Conservation (phyloP, 192 early-diverging fungal genomes). For the Coemansia asiatica region DNA sequence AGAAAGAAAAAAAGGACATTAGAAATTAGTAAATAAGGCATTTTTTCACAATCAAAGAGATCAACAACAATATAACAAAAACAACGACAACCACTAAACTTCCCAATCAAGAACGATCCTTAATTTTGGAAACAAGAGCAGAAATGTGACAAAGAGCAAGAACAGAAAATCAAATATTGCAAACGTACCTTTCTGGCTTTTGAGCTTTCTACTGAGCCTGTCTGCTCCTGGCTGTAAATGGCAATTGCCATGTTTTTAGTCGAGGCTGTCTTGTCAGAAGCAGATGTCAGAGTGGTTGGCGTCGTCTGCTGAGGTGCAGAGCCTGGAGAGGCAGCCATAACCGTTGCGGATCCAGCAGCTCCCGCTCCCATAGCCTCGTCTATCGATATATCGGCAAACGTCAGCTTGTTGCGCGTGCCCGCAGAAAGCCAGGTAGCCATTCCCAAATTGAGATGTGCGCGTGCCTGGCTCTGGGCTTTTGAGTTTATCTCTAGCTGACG, state of each 20-base stretch:
- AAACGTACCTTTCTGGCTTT: slow-evolving; percentile 9
- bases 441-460: slow-evolving; percentile 31
- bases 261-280: not conserved
- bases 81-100: not conserved
- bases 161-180: not conserved
- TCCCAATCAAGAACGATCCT: slow-evolving; percentile 1
- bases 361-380: slow-evolving; percentile 18
- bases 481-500: slow-evolving; percentile 20
- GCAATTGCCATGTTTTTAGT: slow-evolving; percentile 2
- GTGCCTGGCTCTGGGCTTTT: slow-evolving; percentile 22
- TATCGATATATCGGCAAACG: slow-evolving; percentile 39
- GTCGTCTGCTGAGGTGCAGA: not conserved
- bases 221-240: not conserved
- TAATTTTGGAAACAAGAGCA: slow-evolving; percentile 2
- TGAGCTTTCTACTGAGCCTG: not conserved
- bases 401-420: slow-evolving; percentile 27
- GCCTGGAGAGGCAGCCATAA: not conserved
- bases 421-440: slow-evolving; percentile 37
- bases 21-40: not conserved
- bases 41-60: not conserved
- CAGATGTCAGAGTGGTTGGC: not conserved
- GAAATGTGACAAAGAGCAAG: not conserved
- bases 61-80: slow-evolving; percentile 9
- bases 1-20: not conserved
- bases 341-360: too few species aligned